Percentiles rank a stretch among this genome's conserved stretches.
phyloP scores from a whole-genome alignment of 257 asterid species.

The Fraxinus quadrangulata region DNA sequence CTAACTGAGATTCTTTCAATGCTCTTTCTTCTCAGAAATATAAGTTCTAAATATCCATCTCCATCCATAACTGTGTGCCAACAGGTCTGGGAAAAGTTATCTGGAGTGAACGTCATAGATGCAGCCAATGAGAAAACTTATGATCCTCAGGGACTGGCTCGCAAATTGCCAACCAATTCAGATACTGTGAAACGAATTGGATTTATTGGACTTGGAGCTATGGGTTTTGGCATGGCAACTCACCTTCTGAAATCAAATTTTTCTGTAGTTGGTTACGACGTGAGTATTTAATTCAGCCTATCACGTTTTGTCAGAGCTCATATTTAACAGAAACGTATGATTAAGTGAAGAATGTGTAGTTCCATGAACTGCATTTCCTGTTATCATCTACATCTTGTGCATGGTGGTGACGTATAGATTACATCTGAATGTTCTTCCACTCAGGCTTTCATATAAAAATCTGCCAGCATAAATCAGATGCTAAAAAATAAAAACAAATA shows the following conservation, averaged over 20 bases:
- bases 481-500: not conserved
- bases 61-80: conserved; percentile 25
- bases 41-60: conserved; percentile 17
- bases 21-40: conserved; percentile 3
- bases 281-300: conserved; percentile 42
- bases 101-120: conserved; percentile 67
- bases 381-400: not conserved
- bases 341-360: not conserved
- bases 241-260: conserved; percentile 84
- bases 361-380: not conserved
- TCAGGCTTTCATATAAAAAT: not conserved
- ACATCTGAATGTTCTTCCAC: not conserved
- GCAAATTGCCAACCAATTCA: conserved; percentile 55
- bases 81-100: conserved; percentile 86
- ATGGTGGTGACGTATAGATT: not conserved
- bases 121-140: conserved; percentile 66
- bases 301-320: conserved; percentile 20
- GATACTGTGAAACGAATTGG: conserved; percentile 68
- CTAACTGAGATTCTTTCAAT: conserved; percentile 25
- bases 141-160: conserved; percentile 76
- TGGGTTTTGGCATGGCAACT: conserved; percentile 99
- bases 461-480: not conserved
- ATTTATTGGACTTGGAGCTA: conserved; percentile 97
- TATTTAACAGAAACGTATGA: conserved; percentile 2
- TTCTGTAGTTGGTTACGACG: conserved; percentile 81